Evolutionary conservation across 202 grass and related monocot species (phyloP).

Genomic region (Alloteropsis angusta): DNA sequence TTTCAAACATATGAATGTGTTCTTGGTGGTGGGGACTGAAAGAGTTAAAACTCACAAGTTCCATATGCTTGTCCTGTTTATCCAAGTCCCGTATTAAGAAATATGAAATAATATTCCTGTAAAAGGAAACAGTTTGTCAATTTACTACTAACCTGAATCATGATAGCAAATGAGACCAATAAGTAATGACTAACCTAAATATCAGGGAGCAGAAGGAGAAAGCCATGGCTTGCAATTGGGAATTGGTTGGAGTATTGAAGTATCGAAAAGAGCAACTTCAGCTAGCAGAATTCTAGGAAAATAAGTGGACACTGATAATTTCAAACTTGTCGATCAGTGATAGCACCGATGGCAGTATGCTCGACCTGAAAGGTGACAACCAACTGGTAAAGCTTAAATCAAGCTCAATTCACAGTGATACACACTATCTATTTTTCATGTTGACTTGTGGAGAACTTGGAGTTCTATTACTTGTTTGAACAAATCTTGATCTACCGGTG

Average conservation of each 20-base stretch:
- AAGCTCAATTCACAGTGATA: neutral
- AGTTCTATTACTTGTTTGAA: conserved; percentile 7
- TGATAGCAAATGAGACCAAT: neutral
- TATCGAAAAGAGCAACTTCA: conserved; percentile 27
- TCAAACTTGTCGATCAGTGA: conserved; percentile 41
- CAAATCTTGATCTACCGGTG: conserved; percentile 64
- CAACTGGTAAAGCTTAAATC: conserved; percentile 45
- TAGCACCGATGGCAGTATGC: conserved; percentile 43
- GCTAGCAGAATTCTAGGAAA: conserved; percentile 61
- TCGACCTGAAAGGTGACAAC: conserved; percentile 43
- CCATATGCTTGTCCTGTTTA: neutral
- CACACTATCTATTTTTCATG: neutral
- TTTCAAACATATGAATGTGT: neutral
- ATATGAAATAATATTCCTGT: neutral
- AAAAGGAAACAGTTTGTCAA: neutral
- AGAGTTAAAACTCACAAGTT: neutral
- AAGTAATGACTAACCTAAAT: neutral
- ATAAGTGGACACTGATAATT: conserved; percentile 54
- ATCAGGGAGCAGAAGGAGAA: conserved; percentile 40
- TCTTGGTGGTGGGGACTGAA: neutral
- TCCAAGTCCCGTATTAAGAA: neutral
- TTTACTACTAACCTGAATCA: neutral
- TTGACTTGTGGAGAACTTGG: neutral
- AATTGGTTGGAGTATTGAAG: conserved; percentile 54
- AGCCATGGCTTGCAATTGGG: conserved; percentile 2